Evolutionary conservation across 768 basidiomycete genomes (phyloP), one percentile per base, ranked within the genome.

Genomic region (Auricularia sp.): DNA sequence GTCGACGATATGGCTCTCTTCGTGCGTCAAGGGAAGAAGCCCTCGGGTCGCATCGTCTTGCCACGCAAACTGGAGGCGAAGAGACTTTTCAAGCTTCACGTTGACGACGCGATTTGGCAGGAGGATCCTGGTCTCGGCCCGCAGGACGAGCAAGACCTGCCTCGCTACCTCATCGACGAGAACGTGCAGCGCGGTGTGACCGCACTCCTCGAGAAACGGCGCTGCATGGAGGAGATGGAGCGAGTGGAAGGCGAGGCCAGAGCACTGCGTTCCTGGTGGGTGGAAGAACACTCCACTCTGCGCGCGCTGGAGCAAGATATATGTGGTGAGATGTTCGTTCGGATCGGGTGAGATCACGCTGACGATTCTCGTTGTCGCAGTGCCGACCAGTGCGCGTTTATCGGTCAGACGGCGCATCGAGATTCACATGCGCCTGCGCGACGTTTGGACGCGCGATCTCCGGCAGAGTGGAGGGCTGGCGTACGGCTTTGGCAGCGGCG

Each of bases 31-130:
- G 24, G 54, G 6, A 37, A 51, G 47, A 16, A 7, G 14, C 36
- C 54, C 33, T 18, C 24, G 4, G 29, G 36, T 11, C 29, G 16
- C 33, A 14, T 29, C 7, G 10, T 6, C 7, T 29, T 35, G 16
- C 64, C 64, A 16, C 29, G 21, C 3, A 58, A 61, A 21, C 54
- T 64, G 18, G 58, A 64, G 4, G 47, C 42, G 13, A 33, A 34
- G n/a, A 39, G 61, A n/a, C 39, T 64, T 14, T 39, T 37, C 54
- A 29, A 39, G 33, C 64, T 58, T 10, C 3, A 51, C 21, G 64
- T 54, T 11, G 54, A 58, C 54, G 36, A 61, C 35, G n/a, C 6
- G 6, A 51, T 64, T 18, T 64, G 64, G 64, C 54, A 64, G 21
- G 64, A 64, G 21, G 64, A 54, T 39, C 56, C 56, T 5, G 56